Percentiles rank a stretch among this genome's conserved stretches.
phyloP scores from a whole-genome alignment of 306 rosid species.

The Hylodesmum podocarpum region DNA sequence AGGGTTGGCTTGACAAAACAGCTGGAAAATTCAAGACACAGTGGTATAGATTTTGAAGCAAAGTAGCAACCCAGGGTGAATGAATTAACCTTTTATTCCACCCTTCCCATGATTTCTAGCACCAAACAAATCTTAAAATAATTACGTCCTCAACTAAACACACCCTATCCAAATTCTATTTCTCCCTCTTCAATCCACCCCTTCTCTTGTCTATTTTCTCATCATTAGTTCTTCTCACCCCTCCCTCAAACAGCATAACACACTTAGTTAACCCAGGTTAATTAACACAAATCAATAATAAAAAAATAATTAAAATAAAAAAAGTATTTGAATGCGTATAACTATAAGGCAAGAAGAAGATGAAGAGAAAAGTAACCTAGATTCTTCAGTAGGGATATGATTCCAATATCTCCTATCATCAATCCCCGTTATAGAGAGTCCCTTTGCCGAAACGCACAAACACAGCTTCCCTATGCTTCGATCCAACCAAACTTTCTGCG shows the following conservation, averaged over 20 bases:
- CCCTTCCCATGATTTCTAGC: neutral
- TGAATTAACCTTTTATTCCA: neutral
- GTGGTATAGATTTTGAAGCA: too few relatives aligned
- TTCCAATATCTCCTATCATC: conserved; percentile 83
- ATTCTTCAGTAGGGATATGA: conserved; percentile 62
- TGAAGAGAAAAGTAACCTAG: conserved; percentile 61
- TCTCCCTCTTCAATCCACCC: neutral
- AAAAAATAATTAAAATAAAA: conserved; percentile 2
- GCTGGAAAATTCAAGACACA: conserved; percentile 4
- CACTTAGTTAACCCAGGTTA: neutral
- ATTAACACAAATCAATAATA: neutral
- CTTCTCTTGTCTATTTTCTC: neutral
- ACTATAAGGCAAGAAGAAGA: too few relatives aligned
- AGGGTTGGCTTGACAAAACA: neutral
- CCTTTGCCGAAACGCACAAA: conserved; percentile 70
- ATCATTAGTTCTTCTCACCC: neutral
- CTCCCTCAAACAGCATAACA: neutral
- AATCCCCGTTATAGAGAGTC: conserved; percentile 81
- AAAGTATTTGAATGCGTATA: conserved; percentile 19
- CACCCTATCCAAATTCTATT: neutral
- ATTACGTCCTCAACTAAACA: too few relatives aligned
- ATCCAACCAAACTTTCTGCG: conserved; percentile 91
- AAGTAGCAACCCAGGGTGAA: neutral
- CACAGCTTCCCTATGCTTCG: conserved; percentile 70
- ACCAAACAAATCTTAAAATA: neutral